A percentile compares a stretch with the other conserved stretches of the same genome.
phyloP scores from a whole-genome alignment of 331 rosid species.

The Erythrophleum ivorense region DNA sequence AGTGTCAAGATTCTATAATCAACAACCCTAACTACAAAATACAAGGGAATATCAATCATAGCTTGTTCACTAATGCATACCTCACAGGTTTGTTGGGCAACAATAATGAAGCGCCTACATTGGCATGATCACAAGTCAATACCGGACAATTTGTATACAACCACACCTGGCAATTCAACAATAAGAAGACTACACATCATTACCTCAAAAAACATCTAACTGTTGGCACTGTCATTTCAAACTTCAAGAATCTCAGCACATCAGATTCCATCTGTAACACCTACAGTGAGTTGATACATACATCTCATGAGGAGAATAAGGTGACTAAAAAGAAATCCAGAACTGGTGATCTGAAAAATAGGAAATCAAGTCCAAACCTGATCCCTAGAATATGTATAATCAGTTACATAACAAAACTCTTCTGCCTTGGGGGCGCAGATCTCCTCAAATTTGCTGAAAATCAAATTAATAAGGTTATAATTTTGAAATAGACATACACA shows the following conservation, averaged over 20 bases:
- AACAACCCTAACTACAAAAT: neutral
- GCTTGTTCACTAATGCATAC: conserved; percentile 21
- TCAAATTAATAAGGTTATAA: neutral
- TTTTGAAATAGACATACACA: neutral
- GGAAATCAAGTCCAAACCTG: conserved; percentile 47
- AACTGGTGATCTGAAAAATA: neutral
- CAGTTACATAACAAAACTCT: conserved; percentile 74
- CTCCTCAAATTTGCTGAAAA: conserved; percentile 69
- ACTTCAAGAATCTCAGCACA: conserved; percentile 66
- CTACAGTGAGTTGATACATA: conserved; percentile 35
- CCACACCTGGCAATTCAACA: neutral
- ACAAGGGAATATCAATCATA: conserved; percentile 17
- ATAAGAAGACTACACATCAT: neutral
- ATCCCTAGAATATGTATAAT: conserved; percentile 64
- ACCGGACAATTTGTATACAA: neutral
- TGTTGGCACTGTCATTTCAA: conserved; percentile 75
- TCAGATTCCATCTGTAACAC: conserved; percentile 74
- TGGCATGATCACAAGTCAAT: conserved; percentile 30
- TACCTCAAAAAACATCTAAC: conserved; percentile 64
- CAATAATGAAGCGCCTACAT: conserved; percentile 69
- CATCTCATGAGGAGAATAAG: neutral
- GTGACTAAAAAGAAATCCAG: neutral
- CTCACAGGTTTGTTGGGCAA: conserved; percentile 63
- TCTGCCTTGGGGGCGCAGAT: conserved; percentile 76
- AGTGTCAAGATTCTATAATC: conserved; percentile 4